These are phyloP conservation scores for Verticillium nubilum DNA, from an alignment of 2,329 filamentous ascomycete genomes.

Conservation along the genomic window DNA sequence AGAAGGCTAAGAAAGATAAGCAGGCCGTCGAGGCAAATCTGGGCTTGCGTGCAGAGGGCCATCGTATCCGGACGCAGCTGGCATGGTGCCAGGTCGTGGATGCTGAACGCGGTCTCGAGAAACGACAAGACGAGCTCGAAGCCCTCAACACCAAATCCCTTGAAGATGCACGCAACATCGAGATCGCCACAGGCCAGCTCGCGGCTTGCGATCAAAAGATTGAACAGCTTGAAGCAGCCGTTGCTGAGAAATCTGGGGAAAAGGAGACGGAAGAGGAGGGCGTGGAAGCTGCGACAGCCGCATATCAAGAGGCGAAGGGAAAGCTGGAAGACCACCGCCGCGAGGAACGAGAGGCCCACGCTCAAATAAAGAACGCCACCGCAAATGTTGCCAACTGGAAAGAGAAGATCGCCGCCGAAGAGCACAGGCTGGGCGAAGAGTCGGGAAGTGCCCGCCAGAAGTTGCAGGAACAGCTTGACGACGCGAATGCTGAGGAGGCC, in stretches of 20 bases:
- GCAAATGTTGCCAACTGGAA: conserved; percentile 49
- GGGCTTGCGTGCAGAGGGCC: conserved; percentile 48
- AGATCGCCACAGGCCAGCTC: conserved; percentile 11
- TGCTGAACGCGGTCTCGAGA: conserved; percentile 53
- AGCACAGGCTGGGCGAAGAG: conserved; percentile 56
- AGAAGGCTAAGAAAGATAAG: conserved; percentile 13
- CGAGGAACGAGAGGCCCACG: conserved; percentile 61
- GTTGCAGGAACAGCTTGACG: conserved; percentile 29
- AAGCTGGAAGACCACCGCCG: conserved; percentile 49
- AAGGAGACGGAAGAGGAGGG: conserved; percentile 30
- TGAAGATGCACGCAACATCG: conserved; percentile 25
- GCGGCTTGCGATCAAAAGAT: neutral
- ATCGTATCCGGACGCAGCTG: conserved; percentile 58
- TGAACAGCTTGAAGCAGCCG: neutral
- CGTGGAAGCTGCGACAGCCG: conserved; percentile 29
- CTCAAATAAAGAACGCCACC: conserved; percentile 56
- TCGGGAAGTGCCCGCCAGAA: conserved; percentile 63
- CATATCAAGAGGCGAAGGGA: conserved; percentile 45
- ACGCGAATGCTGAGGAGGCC: conserved; percentile 15
- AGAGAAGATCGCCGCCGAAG: conserved; percentile 45
- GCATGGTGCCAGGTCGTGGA: conserved; percentile 86
- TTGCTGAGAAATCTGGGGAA: conserved; percentile 32
- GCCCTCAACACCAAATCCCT: conserved; percentile 20
- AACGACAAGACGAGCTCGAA: conserved; percentile 18
- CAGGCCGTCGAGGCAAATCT: conserved; percentile 29